Conservation (phyloP, 495 filamentous ascomycete genomes). For the Terfezia boudieri region DNA sequence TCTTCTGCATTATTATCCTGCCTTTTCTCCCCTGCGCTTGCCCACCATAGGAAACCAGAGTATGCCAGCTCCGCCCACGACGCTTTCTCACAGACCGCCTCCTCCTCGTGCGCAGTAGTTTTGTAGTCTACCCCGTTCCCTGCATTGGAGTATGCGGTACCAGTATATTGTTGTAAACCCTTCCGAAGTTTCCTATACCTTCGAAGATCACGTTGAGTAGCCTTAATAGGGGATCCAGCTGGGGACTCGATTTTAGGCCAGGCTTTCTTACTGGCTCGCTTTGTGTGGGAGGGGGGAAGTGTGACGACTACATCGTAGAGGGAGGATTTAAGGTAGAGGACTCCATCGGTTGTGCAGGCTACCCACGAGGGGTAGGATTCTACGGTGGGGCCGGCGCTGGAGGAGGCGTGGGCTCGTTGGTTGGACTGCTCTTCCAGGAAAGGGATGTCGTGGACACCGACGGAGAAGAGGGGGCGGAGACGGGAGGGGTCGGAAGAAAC, state of each 20-base stretch:
- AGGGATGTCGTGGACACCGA: conserved; percentile 83
- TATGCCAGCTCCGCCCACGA: conserved; percentile 87
- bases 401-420: conserved; percentile 4
- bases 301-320: conserved; percentile 78
- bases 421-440: conserved; percentile 34
- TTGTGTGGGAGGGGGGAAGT: conserved; percentile 42
- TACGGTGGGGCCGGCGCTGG: conserved; percentile 28
- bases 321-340: conserved; percentile 58
- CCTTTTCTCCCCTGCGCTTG: conserved; percentile 71
- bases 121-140: not conserved
- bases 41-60: conserved; percentile 93
- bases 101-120: conserved; percentile 1
- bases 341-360: conserved; percentile 83
- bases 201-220: conserved; percentile 73
- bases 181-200: conserved; percentile 50
- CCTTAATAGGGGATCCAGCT: conserved; percentile 41
- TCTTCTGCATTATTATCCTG: conserved; percentile 22
- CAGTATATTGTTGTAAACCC: conserved; percentile 28
- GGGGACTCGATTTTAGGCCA: conserved; percentile 60
- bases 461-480: conserved; percentile 65
- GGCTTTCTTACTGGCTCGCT: conserved; percentile 30
- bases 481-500: conserved; percentile 33
- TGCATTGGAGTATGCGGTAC: not conserved
- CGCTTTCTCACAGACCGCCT: conserved; percentile 20
- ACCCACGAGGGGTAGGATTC: conserved; percentile 39